Evolutionary conservation across 495 filamentous ascomycete species (phyloP).

Genomic region (Hypomontagnella submonticulosa): DNA sequence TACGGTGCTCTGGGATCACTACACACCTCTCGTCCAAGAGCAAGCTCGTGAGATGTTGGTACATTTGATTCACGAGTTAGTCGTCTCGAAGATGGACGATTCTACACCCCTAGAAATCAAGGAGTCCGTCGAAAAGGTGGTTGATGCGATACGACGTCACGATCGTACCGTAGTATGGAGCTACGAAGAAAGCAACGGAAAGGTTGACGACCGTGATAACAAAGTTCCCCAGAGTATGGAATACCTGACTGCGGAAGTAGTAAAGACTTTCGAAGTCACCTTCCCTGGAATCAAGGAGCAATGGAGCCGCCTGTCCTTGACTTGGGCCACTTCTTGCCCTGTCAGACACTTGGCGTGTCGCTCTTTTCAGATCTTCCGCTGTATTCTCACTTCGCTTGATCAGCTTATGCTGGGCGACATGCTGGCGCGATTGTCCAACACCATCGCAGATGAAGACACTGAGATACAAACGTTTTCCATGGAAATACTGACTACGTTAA

Average conservation of each 20-base stretch:
- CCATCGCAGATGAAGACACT: slow-evolving; percentile 89
- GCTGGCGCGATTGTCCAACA: slow-evolving; percentile 92
- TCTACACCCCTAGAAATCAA: slow-evolving; percentile 71
- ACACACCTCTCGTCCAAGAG: slow-evolving; percentile 93
- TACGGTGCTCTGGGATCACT: slow-evolving; percentile 95
- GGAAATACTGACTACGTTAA: slow-evolving; percentile 94
- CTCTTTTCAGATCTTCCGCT: slow-evolving; percentile 97
- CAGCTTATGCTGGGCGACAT: slow-evolving; percentile 95
- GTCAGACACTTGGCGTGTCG: slow-evolving; percentile 96
- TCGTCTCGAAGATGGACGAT: slow-evolving; percentile 90
- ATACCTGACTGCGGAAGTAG: slow-evolving; percentile 78
- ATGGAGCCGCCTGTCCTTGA: slow-evolving; percentile 88
- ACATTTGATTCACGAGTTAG: slow-evolving; percentile 95
- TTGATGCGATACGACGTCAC: slow-evolving; percentile 89
- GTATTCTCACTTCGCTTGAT: slow-evolving; percentile 88
- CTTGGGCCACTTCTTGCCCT: slow-evolving; percentile 96
- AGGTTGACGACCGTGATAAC: slow-evolving; percentile 74
- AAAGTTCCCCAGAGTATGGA: slow-evolving; percentile 91
- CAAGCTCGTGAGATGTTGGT: slow-evolving; percentile 98
- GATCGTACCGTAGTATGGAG: slow-evolving; percentile 88
- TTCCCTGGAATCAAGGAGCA: slow-evolving; percentile 89
- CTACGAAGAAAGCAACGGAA: slow-evolving; percentile 90
- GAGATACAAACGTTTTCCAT: slow-evolving; percentile 97
- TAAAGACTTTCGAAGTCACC: slow-evolving; percentile 83
- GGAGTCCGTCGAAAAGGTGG: slow-evolving; percentile 82